Conservation (phyloP, 1,139 yeast species). For the Geotrichum klebahnii region DNA sequence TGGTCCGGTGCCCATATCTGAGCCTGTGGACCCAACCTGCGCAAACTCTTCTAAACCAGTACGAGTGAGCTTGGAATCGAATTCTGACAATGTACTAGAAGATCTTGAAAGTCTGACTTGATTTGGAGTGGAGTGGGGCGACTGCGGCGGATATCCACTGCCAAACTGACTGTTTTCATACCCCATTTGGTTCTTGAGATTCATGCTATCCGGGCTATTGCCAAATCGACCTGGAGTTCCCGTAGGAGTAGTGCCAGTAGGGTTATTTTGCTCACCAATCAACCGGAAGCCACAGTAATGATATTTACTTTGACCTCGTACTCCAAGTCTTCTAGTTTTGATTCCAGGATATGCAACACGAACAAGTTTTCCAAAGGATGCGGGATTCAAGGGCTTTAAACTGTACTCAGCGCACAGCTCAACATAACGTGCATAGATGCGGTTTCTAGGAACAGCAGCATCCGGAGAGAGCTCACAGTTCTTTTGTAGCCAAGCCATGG, state of each 20-base stretch:
- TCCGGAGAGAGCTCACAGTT: conserved; percentile 62
- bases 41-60: conserved; percentile 1
- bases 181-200: conserved; percentile 4
- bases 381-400: conserved; percentile 74
- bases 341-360: conserved; percentile 67
- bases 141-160: conserved; percentile 2
- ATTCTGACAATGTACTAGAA: conserved; percentile 11
- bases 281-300: conserved; percentile 83
- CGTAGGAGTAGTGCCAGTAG: conserved; percentile 34
- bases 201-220: conserved; percentile 26
- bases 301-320: conserved; percentile 83
- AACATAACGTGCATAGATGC: conserved; percentile 77
- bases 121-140: conserved; percentile 18
- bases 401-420: conserved; percentile 64
- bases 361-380: conserved; percentile 81
- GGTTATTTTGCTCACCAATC: conserved; percentile 45
- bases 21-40: conserved; percentile 4
- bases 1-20: conserved; percentile 12
- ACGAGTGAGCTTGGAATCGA: conserved; percentile 4
- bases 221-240: conserved; percentile 31
- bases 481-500: conserved; percentile 72
- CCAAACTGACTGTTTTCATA: conserved; percentile 7
- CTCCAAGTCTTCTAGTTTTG: conserved; percentile 80
- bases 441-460: conserved; percentile 77
- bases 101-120: conserved; percentile 12